Evolutionary conservation across 1,284 basidiomycete species (phyloP), one percentile per base, ranked within the genome.

Genomic region (Neolentinus lepideus): DNA sequence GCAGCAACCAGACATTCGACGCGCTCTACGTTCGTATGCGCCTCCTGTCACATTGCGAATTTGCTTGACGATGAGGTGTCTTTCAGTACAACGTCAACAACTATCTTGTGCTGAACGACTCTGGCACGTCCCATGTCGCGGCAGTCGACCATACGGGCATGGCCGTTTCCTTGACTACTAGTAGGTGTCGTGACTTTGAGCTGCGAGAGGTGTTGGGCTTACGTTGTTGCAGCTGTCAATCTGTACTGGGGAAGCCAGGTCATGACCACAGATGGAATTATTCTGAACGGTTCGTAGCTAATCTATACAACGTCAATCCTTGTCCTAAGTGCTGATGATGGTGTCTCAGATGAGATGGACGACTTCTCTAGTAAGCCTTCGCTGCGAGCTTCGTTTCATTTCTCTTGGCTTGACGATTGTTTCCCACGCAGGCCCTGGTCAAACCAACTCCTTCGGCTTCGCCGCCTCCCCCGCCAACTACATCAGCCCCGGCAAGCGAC

Each of bases 51-150:
- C 4, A 31, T 4, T 31, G 6, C 4, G 29, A 12, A 31, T 6
- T 31, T 12, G 29, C 12, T 12, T 31, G 6, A 31, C 29, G 29
- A 31, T 12, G 16, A 8, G 14, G 25, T 52, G 24, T 26, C 38
- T 21, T 43, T 24, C 50, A 60, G 54, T 68, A 68, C 56, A 57
- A 66, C 51, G 61, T 61, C 1, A 36, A 54, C 9, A 59, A 60
- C 19, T 67, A 63, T 36, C 45, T 60, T 14, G 50, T 61, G 8
- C 43, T 64, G 38, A 57, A 57, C 33, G 66, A 68, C 52, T 54
- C 62, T 29, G 67, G 67, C 3, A 68, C 67, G 14, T 64, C 62
- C 22, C 66, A 67, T 56, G 57, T 68, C 56, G 66, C 64, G 1
- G 65, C 57, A 8, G 61, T 62, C 14, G 67, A 68, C 54, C 36